Evolutionary conservation across 2,329 filamentous ascomycete genomes (phyloP).

Genomic region (Ceratocystis papillata): DNA sequence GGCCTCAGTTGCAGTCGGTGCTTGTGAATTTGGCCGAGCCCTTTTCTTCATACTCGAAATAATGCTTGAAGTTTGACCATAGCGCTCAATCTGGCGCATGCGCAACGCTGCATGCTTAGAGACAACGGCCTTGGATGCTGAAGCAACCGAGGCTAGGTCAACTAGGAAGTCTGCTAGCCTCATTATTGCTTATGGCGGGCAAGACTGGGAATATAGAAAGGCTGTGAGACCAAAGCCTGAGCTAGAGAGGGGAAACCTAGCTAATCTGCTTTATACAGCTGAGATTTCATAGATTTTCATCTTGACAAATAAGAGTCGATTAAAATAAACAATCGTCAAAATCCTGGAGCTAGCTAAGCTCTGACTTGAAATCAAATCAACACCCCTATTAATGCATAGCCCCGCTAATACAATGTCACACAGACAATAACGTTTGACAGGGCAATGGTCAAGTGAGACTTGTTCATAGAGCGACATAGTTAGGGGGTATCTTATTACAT

Average conservation of each 20-base stretch:
- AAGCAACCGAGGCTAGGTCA: conserved; percentile 59
- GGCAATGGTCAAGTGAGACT: background rate
- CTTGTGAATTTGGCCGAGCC: conserved; percentile 15
- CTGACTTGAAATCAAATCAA: background rate
- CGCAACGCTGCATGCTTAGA: conserved; percentile 50
- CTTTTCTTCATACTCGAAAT: conserved; percentile 31
- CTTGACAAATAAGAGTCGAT: background rate
- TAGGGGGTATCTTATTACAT: background rate
- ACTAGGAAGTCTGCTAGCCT: conserved; percentile 53
- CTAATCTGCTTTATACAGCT: background rate
- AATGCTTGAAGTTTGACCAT: conserved; percentile 39
- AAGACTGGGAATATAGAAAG: background rate
- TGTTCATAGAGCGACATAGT: background rate
- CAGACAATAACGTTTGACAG: background rate
- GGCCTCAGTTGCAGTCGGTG: background rate
- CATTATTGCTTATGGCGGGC: conserved; percentile 33
- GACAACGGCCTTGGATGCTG: conserved; percentile 58
- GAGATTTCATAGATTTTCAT: background rate
- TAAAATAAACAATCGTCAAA: background rate
- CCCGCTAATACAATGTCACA: conserved; percentile 8
- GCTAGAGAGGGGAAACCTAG: background rate
- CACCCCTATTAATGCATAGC: conserved; percentile 3
- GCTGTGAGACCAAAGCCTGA: background rate
- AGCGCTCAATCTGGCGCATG: conserved; percentile 43
- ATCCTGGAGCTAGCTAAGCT: conserved; percentile 8